Base-by-base conservation (phyloP, 176 grass and related monocot species). In the Phragmites australis region DNA sequence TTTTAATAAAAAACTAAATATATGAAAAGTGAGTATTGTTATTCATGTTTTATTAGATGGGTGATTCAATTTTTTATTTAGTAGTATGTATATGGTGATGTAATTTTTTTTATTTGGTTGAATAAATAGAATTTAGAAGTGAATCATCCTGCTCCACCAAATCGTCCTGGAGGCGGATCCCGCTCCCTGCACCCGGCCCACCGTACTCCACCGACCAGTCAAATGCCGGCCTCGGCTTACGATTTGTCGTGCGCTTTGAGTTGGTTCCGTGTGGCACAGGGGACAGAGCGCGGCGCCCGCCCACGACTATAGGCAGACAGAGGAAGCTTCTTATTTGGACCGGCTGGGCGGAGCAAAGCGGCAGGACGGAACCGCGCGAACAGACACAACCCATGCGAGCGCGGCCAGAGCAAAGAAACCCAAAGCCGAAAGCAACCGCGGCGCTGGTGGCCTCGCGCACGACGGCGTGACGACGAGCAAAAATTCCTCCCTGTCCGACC, bases 281-380 rank as follows among this genome's bases (percentile, higher is more conserved):
- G 2, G 29, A 10, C 6, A 23, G 26, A 26, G 27, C 61, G 9
- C 75, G 26, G 54, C 45, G 63, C 69, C 30, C 45, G 63, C 69
- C 30, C 22, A 67, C 43, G 68, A 46, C 81, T 72, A 46, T 68
- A 0, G 62, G 1, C 34, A 18, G 3, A 1, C 2, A 18, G 51
- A 32, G 41, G 85, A 88, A 88, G 89, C 85, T 88, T 91, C 85
- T 77, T 72, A 73, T 87, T 84, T 87, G 80, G 80, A 84, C 68
- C 69, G 37, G 44, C 19, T 6, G 63, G 25, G 19, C 4, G 3
- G 17, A 13, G 16, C 19, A 13, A 1, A 23, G 22, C 54, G n/a
- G n/a, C n/a, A n/a, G n/a, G n/a, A n/a, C n/a, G n/a, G n/a, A n/a
- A n/a, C n/a, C n/a, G n/a, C n/a, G n/a, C n/a, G n/a, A n/a, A n/a